These are phyloP conservation scores for Pestalotiopsis sp. DNA, from an alignment of 2,329 filamentous ascomycete species.

Conservation along the genomic window DNA sequence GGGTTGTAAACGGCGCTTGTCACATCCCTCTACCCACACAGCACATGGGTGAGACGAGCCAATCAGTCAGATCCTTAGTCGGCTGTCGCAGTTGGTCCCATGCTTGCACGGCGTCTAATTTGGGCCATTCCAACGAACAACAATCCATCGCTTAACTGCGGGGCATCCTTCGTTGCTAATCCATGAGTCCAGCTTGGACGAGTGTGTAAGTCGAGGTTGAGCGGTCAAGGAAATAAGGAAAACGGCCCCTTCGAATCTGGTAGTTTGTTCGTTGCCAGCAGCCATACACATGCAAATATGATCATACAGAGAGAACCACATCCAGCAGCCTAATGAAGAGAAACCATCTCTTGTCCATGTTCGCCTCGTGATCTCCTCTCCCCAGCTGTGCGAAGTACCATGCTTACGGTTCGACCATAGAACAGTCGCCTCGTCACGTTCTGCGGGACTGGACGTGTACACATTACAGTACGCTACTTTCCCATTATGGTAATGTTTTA, in stretches of 20 bases:
- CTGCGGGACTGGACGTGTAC: not conserved
- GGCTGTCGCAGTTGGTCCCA: slow-evolving; percentile 19
- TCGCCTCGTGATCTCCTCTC: not conserved
- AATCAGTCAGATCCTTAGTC: slow-evolving; percentile 22
- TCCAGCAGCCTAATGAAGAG: not conserved
- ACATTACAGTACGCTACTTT: not conserved
- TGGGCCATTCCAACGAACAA: slow-evolving; percentile 10
- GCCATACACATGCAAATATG: not conserved
- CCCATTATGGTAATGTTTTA: not conserved
- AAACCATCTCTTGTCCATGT: not conserved
- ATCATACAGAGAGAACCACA: not conserved
- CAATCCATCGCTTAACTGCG: not conserved
- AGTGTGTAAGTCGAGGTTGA: not conserved
- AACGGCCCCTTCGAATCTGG: not conserved
- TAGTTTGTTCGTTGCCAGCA: not conserved
- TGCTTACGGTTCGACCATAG: not conserved
- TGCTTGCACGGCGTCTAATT: slow-evolving; percentile 17
- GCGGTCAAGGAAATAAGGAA: not conserved
- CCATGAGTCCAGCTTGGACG: not conserved
- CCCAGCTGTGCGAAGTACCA: not conserved
- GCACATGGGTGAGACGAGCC: slow-evolving; percentile 15
- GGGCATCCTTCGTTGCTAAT: not conserved
- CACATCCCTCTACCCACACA: slow-evolving; percentile 11
- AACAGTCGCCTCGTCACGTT: not conserved
- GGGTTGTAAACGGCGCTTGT: slow-evolving; percentile 10